A percentile compares a stretch with the other conserved stretches of the same genome.
Evolutionary conservation across 495 filamentous ascomycete genomes (phyloP).

Genomic region (Aspergillus egyptiacus): DNA sequence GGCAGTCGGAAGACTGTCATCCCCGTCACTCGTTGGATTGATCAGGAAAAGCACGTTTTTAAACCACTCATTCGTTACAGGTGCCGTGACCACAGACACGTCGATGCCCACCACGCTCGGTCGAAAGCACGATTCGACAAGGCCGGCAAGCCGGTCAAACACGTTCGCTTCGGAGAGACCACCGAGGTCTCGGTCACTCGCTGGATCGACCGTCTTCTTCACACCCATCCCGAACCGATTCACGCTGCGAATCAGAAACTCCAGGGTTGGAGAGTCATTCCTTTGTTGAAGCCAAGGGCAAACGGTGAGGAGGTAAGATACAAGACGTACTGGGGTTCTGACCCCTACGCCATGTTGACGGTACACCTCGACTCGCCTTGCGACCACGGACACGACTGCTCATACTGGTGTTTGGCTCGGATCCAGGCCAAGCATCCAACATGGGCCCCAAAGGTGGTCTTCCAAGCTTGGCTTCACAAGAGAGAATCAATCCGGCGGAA

Average conservation of each 20-base stretch:
- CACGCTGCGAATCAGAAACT: conserved; percentile 13
- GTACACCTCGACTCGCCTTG: conserved; percentile 4
- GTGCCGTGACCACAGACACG: background rate
- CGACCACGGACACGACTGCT: conserved; percentile 8
- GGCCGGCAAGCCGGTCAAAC: conserved; percentile 7
- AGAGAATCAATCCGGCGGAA: conserved; percentile 7
- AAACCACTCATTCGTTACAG: background rate
- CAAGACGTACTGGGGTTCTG: conserved; percentile 20
- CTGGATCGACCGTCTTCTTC: conserved; percentile 20
- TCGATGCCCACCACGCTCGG: background rate
- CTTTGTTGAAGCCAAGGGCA: conserved; percentile 18
- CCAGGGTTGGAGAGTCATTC: conserved; percentile 20
- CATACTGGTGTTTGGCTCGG: conserved; percentile 13
- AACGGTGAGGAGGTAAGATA: conserved; percentile 22
- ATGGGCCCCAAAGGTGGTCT: conserved; percentile 9
- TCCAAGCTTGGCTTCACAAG: conserved; percentile 8
- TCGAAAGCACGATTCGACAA: background rate
- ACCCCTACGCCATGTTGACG: conserved; percentile 14
- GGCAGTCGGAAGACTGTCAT: background rate
- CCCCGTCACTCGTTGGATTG: conserved; percentile 1
- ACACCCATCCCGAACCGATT: conserved; percentile 15
- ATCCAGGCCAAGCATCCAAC: conserved; percentile 5
- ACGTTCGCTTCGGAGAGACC: conserved; percentile 21
- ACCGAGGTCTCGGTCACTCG: conserved; percentile 13
- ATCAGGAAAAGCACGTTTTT: background rate